Evolutionary conservation across 495 filamentous ascomycete genomes (phyloP).

Genomic region (Massariosphaeria phaeospora): DNA sequence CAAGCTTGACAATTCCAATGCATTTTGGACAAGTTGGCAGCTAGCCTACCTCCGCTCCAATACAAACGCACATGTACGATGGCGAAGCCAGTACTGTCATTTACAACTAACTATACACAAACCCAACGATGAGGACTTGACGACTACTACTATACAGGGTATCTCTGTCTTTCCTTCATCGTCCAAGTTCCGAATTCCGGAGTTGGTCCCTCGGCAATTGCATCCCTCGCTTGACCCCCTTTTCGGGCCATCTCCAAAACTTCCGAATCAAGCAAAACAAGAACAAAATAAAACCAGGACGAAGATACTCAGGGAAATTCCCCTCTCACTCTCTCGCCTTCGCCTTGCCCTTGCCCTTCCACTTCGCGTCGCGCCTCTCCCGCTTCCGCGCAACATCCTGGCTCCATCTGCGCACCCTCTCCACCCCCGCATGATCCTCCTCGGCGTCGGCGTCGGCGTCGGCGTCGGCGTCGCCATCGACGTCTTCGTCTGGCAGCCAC

Average conservation of each 20-base stretch:
- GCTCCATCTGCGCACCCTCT: not conserved
- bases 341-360: slow-evolving; percentile 3
- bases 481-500: slow-evolving; percentile 14
- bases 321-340: not conserved
- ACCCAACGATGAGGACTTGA: too few relatives aligned
- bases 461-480: not conserved
- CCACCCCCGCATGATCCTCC: not conserved
- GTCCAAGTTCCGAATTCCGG: too few relatives aligned
- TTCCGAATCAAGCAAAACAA: too few relatives aligned
- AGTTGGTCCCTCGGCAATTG: not conserved
- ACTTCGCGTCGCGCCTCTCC: not conserved
- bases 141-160: too few relatives aligned
- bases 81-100: too few relatives aligned
- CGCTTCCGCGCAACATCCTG: not conserved
- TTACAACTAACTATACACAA: too few relatives aligned
- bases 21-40: too few relatives aligned
- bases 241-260: not conserved
- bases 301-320: not conserved
- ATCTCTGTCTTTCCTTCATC: too few relatives aligned
- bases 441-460: not conserved
- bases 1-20: too few relatives aligned
- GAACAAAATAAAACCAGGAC: not conserved
- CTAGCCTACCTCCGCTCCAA: too few relatives aligned
- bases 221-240: not conserved
- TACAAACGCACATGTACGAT: too few relatives aligned